phyloP scores from a whole-genome alignment of 108 stramenopile genomes.

The Fistulifera pelliculosa region DNA sequence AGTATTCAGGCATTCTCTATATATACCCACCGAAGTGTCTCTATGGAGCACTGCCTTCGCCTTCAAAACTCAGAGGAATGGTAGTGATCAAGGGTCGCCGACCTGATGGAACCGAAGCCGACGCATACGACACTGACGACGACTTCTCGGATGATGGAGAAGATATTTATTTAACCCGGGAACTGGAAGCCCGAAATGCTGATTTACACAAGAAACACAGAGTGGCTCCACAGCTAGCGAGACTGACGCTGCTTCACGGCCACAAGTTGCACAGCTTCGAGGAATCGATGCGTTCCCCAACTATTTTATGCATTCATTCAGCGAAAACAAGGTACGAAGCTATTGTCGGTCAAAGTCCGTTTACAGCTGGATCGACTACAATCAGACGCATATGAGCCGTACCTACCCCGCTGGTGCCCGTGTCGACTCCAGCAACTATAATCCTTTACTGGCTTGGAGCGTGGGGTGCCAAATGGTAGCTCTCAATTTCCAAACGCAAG shows the following conservation, averaged over 20 bases:
- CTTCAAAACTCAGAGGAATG: conserved; percentile 64
- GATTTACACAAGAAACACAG: conserved; percentile 4
- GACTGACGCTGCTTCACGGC: conserved; percentile 71
- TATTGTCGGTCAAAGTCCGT: conserved; percentile 24
- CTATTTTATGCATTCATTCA: conserved; percentile 75
- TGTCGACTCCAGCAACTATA: conserved; percentile 88
- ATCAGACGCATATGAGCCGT: conserved; percentile 73
- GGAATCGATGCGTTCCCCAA: conserved; percentile 27
- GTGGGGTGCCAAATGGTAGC: conserved; percentile 86
- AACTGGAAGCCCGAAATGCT: neutral
- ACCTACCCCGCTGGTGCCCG: conserved; percentile 84
- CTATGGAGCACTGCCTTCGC: conserved; percentile 56
- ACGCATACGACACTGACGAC: conserved; percentile 26
- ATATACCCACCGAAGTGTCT: conserved; percentile 51
- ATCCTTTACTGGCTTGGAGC: conserved; percentile 80
- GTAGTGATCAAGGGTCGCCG: conserved; percentile 80
- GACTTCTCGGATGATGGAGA: conserved; percentile 26
- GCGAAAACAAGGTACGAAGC: conserved; percentile 53
- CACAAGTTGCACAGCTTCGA: conserved; percentile 40
- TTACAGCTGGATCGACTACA: conserved; percentile 70
- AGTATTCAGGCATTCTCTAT: conserved; percentile 64
- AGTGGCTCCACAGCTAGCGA: conserved; percentile 50
- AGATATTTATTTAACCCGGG: neutral
- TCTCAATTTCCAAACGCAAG: conserved; percentile 89
- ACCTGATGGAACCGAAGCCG: conserved; percentile 27